A percentile compares a stretch with the other conserved stretches of the same genome.
phyloP scores from a whole-genome alignment of 1,284 basidiomycete species.

The Taiwanofungus camphoratus region DNA sequence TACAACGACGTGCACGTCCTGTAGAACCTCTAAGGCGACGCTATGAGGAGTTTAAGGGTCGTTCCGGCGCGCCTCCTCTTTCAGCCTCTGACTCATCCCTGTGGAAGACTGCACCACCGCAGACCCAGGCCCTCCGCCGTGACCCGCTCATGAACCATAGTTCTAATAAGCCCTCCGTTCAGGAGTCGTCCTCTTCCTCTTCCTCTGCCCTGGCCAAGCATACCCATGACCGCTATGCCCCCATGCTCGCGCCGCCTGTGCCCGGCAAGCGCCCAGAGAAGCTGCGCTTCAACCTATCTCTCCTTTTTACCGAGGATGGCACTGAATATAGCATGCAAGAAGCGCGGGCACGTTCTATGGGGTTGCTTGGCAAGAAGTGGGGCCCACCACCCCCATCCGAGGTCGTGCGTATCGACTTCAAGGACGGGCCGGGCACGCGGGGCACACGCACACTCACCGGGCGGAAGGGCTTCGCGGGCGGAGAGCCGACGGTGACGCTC shows the following conservation, averaged over 20 bases:
- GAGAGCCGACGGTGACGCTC: constrained; percentile 68
- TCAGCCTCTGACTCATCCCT: constrained; percentile 15
- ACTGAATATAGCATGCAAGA: constrained; percentile 72
- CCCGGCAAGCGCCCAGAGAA: constrained; percentile 69
- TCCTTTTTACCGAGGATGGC: constrained; percentile 63
- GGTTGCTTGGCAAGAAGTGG: constrained; percentile 78
- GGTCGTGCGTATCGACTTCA: constrained; percentile 39
- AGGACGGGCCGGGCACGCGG: constrained; percentile 44
- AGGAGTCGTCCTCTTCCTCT: constrained; percentile 26
- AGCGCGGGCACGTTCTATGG: constrained; percentile 70
- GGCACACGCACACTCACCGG: constrained; percentile 26
- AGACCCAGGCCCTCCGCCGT: constrained; percentile 40
- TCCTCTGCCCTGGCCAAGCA: constrained; percentile 14
- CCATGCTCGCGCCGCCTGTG: constrained; percentile 59
- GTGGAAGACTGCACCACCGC: constrained; percentile 25
- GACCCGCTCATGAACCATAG: constrained; percentile 51
- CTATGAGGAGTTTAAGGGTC: constrained; percentile 73
- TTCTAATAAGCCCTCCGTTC: constrained; percentile 24
- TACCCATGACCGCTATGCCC: constrained; percentile 47
- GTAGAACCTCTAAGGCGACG: constrained; percentile 80
- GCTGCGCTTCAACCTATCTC: constrained; percentile 55
- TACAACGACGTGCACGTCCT: constrained; percentile 78
- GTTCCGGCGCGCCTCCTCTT: constrained; percentile 26
- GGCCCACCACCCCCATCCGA: constrained; percentile 53
- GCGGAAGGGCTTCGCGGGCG: constrained; percentile 24